Base-by-base conservation (phyloP, 1,284 basidiomycete species). In the Flammula alnicola region DNA sequence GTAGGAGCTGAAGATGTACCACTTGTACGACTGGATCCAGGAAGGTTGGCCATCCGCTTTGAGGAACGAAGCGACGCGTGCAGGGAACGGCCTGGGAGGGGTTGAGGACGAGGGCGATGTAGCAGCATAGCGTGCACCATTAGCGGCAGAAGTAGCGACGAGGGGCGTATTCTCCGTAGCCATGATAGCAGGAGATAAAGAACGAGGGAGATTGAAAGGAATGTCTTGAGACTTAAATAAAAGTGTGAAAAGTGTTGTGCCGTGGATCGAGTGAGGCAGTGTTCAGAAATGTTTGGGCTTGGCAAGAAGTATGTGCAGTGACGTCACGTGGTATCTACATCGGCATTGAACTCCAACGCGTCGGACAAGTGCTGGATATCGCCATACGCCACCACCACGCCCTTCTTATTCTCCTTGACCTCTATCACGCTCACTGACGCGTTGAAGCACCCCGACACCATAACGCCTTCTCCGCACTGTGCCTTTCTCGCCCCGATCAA, bases 1-100 rank as follows among this genome's bases (percentile, higher is more conserved):
- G 73, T 83, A 95, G 12, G 83, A 84, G 46, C 80, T 78, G 49
- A 91, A 77, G 51, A 91, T 52, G 62, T 94, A 85, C 69, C 79
- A 85, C 55, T 71, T 76, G 62, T 84, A 79, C 3, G 90, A 92
- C 32, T 71, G 60, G 7, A 76, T 54, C 75, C 81, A 87, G 11
- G 76, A 72, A 0, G 86, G 86, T 62, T 88, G 79, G 45, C 75
- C 81, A 51, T 84, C 78, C 14, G 76, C 77, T 51, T 76, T 80
- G 62, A 87, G 31, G 20, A 81, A 52, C n/a, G 65, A 62, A 8
- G 69, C 49, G 47, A 80, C 44, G 46, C 74, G 75, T 40, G 68
- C 66, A 29, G 62, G 43, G 75, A 72, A 16, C n/a, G 77, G 68
- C 48, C 52, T 52, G 56, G 55, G 16, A 25, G 19, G 32, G 3